These are phyloP conservation scores for Candida frijolesensis DNA, from an alignment of 1,139 yeast species.

Conservation along the genomic window DNA sequence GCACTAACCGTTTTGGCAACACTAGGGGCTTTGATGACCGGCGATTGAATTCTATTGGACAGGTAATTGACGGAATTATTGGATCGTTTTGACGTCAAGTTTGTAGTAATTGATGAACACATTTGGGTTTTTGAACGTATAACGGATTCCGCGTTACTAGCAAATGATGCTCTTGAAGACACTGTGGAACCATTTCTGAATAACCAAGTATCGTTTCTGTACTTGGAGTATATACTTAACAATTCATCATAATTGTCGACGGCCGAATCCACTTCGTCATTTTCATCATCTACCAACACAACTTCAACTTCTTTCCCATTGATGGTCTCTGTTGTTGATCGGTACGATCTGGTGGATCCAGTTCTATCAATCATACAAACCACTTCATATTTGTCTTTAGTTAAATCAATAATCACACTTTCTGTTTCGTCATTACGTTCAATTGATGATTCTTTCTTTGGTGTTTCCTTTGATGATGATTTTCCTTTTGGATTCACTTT, in stretches of 20 bases:
- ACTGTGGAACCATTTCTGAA: slow-evolving; percentile 23
- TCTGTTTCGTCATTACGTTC: slow-evolving; percentile 27
- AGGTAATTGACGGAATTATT: slow-evolving; percentile 20
- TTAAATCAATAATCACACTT: slow-evolving; percentile 46
- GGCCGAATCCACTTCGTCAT: slow-evolving; percentile 33
- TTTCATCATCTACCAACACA: slow-evolving; percentile 44
- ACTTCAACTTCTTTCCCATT: slow-evolving; percentile 50
- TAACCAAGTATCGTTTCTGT: slow-evolving; percentile 33
- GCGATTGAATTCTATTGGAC: slow-evolving; percentile 23
- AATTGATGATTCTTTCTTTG: not conserved
- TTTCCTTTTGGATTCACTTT: not conserved
- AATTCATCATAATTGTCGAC: slow-evolving; percentile 29
- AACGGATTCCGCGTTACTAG: not conserved
- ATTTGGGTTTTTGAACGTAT: not conserved
- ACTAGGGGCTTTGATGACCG: not conserved
- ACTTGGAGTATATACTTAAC: slow-evolving; percentile 47
- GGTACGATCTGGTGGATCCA: slow-evolving; percentile 38
- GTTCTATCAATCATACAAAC: slow-evolving; percentile 35
- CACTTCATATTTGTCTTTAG: slow-evolving; percentile 42
- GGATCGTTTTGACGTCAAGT: slow-evolving; percentile 13
- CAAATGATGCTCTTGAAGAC: slow-evolving; percentile 3
- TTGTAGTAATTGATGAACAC: not conserved
- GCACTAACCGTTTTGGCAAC: not conserved
- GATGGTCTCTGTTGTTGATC: slow-evolving; percentile 41
- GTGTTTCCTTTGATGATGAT: not conserved